Percentiles rank a stretch among this genome's conserved stretches.
Conservation (phyloP, 805 yeast genomes). For the Suhomyces faveliae region DNA sequence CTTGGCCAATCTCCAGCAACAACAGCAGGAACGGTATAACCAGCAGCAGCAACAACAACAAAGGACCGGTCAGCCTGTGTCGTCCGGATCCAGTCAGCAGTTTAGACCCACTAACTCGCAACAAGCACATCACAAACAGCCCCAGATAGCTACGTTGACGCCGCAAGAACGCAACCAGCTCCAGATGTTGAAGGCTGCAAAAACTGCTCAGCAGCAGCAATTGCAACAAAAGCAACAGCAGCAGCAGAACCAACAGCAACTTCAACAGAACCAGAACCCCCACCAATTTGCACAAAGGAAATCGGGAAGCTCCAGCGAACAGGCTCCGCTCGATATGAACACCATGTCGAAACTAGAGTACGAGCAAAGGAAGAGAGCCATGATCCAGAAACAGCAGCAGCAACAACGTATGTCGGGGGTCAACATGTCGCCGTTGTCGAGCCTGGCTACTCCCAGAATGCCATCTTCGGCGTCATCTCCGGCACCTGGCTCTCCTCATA, state of each 20-base stretch:
- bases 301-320: slow-evolving; percentile 1
- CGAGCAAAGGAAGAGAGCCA: slow-evolving; percentile 36
- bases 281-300: slow-evolving; percentile 8
- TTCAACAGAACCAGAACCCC: not conserved
- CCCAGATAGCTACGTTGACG: slow-evolving; percentile 37
- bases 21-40: slow-evolving; percentile 40
- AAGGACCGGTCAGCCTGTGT: slow-evolving; percentile 13
- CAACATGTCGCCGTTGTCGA: slow-evolving; percentile 5
- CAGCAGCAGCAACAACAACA: slow-evolving; percentile 8
- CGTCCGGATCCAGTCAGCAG: slow-evolving; percentile 4
- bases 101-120: slow-evolving; percentile 3
- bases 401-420: slow-evolving; percentile 12
- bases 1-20: slow-evolving; percentile 56
- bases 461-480: slow-evolving; percentile 5
- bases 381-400: slow-evolving; percentile 32
- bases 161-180: slow-evolving; percentile 45
- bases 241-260: slow-evolving; percentile 18
- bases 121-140: slow-evolving; percentile 18
- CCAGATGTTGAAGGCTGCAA: slow-evolving; percentile 38
- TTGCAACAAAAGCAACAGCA: slow-evolving; percentile 20
- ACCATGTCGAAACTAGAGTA: slow-evolving; percentile 31
- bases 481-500: slow-evolving; percentile 1
- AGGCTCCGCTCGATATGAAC: slow-evolving; percentile 20
- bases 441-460: slow-evolving; percentile 3
- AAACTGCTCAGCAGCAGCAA: slow-evolving; percentile 30